phyloP scores from a whole-genome alignment of 192 early-diverging fungal genomes.

The Rhizoclosmatium sp. region DNA sequence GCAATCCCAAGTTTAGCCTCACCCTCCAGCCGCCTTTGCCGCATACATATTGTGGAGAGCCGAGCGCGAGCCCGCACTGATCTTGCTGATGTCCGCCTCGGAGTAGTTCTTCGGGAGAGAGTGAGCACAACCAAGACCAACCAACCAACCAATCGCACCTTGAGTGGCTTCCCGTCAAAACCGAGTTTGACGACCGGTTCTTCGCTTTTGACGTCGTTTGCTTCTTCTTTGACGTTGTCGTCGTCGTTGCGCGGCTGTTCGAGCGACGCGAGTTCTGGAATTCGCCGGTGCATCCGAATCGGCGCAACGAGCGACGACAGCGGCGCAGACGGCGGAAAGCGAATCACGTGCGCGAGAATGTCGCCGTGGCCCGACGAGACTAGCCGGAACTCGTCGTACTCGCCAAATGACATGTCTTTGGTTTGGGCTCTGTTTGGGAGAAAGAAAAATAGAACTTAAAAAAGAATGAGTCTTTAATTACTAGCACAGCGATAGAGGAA shows the following conservation, averaged over 20 bases:
- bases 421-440: background rate
- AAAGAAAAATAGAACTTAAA: no score
- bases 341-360: slow-evolving; percentile 50
- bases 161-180: slow-evolving; percentile 5
- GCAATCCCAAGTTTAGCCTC: background rate
- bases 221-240: background rate
- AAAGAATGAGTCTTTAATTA: no score
- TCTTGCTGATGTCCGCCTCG: slow-evolving; percentile 14
- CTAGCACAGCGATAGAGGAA: no score
- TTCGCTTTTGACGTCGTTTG: background rate
- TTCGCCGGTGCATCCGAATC: slow-evolving; percentile 41
- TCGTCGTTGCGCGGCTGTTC: background rate
- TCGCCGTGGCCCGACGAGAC: slow-evolving; percentile 11
- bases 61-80: slow-evolving; percentile 1
- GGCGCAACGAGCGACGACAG: slow-evolving; percentile 40
- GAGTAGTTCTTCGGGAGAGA: background rate
- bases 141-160: background rate
- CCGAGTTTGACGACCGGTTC: slow-evolving; percentile 2
- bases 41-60: slow-evolving; percentile 25
- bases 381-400: slow-evolving; percentile 36
- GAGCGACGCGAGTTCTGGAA: slow-evolving; percentile 39
- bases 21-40: background rate
- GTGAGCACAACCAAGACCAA: background rate
- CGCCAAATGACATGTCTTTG: background rate
- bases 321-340: slow-evolving; percentile 30